Conservation (phyloP, 1,284 basidiomycete species). For the Tilletia caries region DNA sequence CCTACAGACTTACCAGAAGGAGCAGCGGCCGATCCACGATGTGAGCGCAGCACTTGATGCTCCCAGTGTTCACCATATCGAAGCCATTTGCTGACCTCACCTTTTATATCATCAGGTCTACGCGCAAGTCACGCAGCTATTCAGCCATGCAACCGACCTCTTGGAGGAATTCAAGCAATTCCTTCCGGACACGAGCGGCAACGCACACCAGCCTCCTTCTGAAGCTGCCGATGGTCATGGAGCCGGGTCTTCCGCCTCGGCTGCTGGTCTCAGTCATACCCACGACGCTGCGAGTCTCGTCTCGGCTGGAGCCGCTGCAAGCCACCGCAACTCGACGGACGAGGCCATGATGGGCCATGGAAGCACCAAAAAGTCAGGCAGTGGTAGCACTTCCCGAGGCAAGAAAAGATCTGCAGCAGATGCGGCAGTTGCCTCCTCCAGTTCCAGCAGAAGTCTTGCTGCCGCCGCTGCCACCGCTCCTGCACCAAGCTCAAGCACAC, state of each 20-base stretch:
- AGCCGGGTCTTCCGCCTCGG: not conserved
- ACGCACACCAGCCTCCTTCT: slow-evolving; percentile 24
- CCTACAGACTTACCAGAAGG: slow-evolving; percentile 94
- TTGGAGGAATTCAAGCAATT: slow-evolving; percentile 95
- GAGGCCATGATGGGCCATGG: not conserved
- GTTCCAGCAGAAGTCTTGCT: slow-evolving; percentile 22
- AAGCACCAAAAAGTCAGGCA: not conserved
- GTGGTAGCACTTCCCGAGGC: slow-evolving; percentile 24
- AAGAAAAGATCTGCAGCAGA: slow-evolving; percentile 65
- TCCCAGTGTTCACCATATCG: too few relatives aligned
- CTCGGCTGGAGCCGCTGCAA: not conserved
- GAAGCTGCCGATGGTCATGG: slow-evolving; percentile 1
- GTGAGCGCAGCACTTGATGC: slow-evolving; percentile 59
- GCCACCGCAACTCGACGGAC: not conserved
- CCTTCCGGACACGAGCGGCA: slow-evolving; percentile 66
- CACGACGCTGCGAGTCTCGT: not conserved
- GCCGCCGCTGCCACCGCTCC: slow-evolving; percentile 15
- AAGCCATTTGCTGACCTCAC: too few relatives aligned
- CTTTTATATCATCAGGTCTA: slow-evolving; percentile 72
- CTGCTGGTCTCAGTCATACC: not conserved
- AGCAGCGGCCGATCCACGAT: slow-evolving; percentile 80
- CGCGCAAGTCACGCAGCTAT: slow-evolving; percentile 84
- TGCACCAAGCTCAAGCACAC: slow-evolving; percentile 32
- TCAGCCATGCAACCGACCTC: slow-evolving; percentile 87
- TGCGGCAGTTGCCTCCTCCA: slow-evolving; percentile 55